Percentiles rank a stretch among this genome's conserved stretches.
phyloP scores from a whole-genome alignment of 2,329 filamentous ascomycete genomes.

The Claviceps monticola region DNA sequence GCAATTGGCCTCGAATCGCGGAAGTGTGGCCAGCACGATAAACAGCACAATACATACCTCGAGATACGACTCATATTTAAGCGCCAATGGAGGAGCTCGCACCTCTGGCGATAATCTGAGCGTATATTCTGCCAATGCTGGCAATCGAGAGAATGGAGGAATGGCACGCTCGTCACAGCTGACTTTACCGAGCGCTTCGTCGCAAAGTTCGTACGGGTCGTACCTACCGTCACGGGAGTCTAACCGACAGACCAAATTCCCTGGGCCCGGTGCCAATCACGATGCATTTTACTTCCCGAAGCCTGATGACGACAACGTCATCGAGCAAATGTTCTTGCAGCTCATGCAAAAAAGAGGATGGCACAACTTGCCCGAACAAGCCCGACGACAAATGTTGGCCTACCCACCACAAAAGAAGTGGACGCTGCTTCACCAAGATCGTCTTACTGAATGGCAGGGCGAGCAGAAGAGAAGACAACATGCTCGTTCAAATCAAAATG shows the following conservation, averaged over 20 bases:
- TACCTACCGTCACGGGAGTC: constrained; percentile 38
- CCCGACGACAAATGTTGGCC: constrained; percentile 86
- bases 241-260: constrained; percentile 42
- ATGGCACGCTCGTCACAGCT: constrained; percentile 20
- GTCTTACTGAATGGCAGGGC: constrained; percentile 82
- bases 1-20: constrained; percentile 51
- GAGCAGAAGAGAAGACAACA: constrained; percentile 80
- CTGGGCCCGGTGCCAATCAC: constrained; percentile 20
- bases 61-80: constrained; percentile 50
- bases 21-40: constrained; percentile 38
- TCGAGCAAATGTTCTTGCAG: constrained; percentile 82
- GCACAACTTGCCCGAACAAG: constrained; percentile 93
- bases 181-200: constrained; percentile 41
- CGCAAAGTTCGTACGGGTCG: constrained; percentile 39
- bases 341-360: constrained; percentile 96
- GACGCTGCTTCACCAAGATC: constrained; percentile 92
- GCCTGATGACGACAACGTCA: constrained; percentile 66
- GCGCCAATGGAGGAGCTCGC: constrained; percentile 43
- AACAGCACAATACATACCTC: constrained; percentile 39
- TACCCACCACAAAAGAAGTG: constrained; percentile 94
- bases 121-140: constrained; percentile 41
- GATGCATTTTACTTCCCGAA: constrained; percentile 51
- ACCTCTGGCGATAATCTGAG: constrained; percentile 41
- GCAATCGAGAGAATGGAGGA: constrained; percentile 25
- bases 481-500: constrained; percentile 56